A percentile compares a stretch with the other conserved stretches of the same genome.
Evolutionary conservation across 2,329 filamentous ascomycete species (phyloP).

Genomic region (Diaporthe velutina): DNA sequence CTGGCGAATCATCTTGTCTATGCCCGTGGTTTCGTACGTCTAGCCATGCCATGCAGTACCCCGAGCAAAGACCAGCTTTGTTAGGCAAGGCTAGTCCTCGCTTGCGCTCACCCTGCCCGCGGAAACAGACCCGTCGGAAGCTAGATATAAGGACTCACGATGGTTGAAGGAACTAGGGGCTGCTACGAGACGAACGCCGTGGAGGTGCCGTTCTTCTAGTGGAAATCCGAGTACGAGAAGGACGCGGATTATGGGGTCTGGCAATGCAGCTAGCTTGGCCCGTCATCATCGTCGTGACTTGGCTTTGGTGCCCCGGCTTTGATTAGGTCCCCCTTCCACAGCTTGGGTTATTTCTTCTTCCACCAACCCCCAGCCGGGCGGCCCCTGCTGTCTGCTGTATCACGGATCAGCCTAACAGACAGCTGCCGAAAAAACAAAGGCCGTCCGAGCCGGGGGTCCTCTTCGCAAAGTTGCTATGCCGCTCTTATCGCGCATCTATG

Average conservation of each 20-base stretch:
- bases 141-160: not conserved
- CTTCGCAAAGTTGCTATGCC: not conserved
- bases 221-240: not conserved
- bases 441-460: not conserved
- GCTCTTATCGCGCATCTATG: constrained; percentile 13
- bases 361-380: not conserved
- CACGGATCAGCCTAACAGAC: not conserved
- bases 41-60: not conserved
- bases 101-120: not conserved
- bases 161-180: constrained; percentile 6
- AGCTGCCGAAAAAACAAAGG: not conserved
- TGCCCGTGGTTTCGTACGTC: not conserved
- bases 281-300: not conserved
- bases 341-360: constrained; percentile 1
- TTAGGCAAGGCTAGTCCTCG: not conserved
- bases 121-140: not conserved
- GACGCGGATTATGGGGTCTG: not conserved
- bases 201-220: not conserved
- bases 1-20: constrained; percentile 2
- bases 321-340: not conserved
- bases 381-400: not conserved
- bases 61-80: not conserved
- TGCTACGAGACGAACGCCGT: not conserved
- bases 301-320: not conserved
- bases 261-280: not conserved